Base-by-base conservation (phyloP, 108 stramenopile species). In the Asterionellopsis glacialis region DNA sequence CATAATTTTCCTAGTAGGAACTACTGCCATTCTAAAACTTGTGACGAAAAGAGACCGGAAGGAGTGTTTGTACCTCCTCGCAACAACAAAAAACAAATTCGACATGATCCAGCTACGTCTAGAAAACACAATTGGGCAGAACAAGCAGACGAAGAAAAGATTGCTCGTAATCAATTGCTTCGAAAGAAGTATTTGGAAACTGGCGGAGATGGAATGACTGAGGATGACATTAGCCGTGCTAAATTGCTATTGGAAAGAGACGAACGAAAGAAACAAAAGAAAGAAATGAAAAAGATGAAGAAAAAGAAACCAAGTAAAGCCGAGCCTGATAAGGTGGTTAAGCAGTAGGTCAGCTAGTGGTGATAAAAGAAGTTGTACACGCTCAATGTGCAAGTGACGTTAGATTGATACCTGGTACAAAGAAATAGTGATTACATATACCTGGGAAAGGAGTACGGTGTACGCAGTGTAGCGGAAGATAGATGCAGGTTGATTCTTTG, bases 121-220 rank as follows among this genome's bases (percentile, higher is more conserved):
- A 62, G 49, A 38, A 18, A n/a, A n/a, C 16, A 19, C 33, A 14
- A 15, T 50, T 62, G 61, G 61, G 15, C 57, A 19, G 57, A 57
- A 41, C 57, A 33, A 14, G 25, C 19, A 42, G 19, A 41, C 7
- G 39, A 57, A 41, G 19, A n/a, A 3, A 57, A 57, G 22, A 15
- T 16, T 3, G 14, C 15, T 16, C 41, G 19, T 4, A 15, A 41
- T 16, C 38, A 57, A 13, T 13, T 38, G 5, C 54, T 64, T 3
- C 63, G 26, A 14, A 64, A 64, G 41, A 28, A 25, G 21, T 55
- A 55, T 19, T 16, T 41, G 39, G 45, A 54, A 33, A 64, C 63
- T 1, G 28, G 38, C 2, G 63, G 63, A 53, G 54, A 55, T 19
- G 63, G 63, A 33, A 64, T 64, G 63, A 55, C 13, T 4, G 57